Base-by-base conservation (phyloP, 768 basidiomycete species). In the Pulveroboletus ravenelii region DNA sequence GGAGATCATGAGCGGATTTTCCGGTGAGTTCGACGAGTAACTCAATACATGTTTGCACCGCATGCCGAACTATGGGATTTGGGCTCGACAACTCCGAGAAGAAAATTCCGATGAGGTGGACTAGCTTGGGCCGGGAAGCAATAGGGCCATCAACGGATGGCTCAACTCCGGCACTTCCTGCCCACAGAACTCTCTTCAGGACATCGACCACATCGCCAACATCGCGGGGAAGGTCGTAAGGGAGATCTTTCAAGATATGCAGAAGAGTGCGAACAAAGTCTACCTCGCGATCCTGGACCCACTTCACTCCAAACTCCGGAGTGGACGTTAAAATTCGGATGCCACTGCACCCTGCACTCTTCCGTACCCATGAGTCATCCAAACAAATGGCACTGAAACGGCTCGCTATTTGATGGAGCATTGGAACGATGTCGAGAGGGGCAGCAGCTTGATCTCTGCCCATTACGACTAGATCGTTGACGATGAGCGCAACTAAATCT, bases 211-310 rank as follows among this genome's bases (percentile, higher is more conserved):
- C 87, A 41, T 87, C 81, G 30, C 85, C 80, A 25, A 91, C 81
- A 56, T 93, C 84, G 6, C 82, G 80, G 14, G 93, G 90, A 18
- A 93, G 77, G 59, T 97, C 94, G 55, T 81, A 79, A 0, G 95
- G 93, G 60, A 96, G 87, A 63, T 98, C 95, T 64, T 98, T 96
- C 42, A 99, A 74, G 53, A 94, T 85, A 61, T 93, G 91, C 29
- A 97, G 75, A 23, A 98, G 77, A 5, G 89, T 92, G 45, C 93
- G 88, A 47, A 93, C 81, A 54, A 96, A 81, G 56, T 98, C 95
- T 29, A 89, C 77, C 65, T 95, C 89, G 42, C 92, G 84, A 47
- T 94, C 89, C 53, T 80, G 77, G 47, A 92, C 77, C 89, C 93
- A 93, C 56, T 78, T 80, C 42, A 78, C 73, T 15, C 86, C 87